Evolutionary conservation across 305 asterid genomes (phyloP).

Genomic region (Fraxinus platypoda): DNA sequence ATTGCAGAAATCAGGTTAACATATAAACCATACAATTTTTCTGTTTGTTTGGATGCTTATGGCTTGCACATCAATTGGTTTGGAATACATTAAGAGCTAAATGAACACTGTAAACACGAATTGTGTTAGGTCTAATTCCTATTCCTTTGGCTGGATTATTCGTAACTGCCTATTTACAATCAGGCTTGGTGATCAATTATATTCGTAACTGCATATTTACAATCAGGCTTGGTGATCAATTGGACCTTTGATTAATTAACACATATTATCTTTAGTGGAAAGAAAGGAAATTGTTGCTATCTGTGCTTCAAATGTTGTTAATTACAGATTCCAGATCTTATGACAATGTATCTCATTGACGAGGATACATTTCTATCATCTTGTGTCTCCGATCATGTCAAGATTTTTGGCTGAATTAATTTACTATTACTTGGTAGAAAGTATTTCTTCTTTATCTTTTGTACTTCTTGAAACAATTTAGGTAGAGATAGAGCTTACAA

Average conservation of each 20-base stretch:
- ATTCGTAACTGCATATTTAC: too few species aligned
- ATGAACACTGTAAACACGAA: background rate
- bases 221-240: too few species aligned
- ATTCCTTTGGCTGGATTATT: too few species aligned
- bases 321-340: background rate
- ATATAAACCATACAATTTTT: background rate
- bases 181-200: too few species aligned
- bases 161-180: too few species aligned
- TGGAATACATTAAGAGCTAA: background rate
- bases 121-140: too few species aligned
- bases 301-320: background rate
- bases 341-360: background rate
- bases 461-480: background rate
- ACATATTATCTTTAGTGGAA: background rate
- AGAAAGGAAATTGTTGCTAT: background rate
- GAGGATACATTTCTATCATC: background rate
- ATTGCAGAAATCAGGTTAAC: slow-evolving; percentile 81
- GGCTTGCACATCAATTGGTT: background rate
- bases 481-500: background rate
- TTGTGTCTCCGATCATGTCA: background rate
- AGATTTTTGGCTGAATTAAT: background rate
- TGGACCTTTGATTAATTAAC: too few species aligned
- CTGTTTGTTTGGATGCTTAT: background rate
- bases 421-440: background rate
- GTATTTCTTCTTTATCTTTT: background rate